Evolutionary conservation across 495 filamentous ascomycete genomes (phyloP).

Genomic region (Thermothielavioides terrestris): DNA sequence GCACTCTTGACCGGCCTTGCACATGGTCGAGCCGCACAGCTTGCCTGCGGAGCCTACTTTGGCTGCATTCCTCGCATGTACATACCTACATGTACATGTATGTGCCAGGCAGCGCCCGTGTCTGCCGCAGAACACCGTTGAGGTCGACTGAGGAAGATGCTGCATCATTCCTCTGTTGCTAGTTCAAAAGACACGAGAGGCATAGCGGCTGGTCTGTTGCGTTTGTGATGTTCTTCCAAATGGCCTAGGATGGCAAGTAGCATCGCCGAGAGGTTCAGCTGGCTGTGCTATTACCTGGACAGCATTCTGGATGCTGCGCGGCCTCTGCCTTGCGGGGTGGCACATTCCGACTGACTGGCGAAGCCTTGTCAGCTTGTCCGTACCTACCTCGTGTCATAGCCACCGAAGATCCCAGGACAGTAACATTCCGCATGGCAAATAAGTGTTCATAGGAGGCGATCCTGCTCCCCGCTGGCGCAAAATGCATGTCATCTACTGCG

Average conservation of each 20-base stretch:
- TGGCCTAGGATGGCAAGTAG: conserved; percentile 7
- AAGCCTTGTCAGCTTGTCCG: neutral
- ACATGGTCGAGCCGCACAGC: conserved; percentile 14
- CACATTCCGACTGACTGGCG: neutral
- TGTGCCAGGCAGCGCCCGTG: neutral
- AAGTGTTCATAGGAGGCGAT: no score
- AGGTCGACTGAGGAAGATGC: no score
- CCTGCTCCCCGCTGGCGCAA: no score
- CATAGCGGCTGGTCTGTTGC: neutral
- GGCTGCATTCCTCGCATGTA: no score
- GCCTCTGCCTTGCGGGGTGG: neutral
- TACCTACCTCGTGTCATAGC: no score
- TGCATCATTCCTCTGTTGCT: conserved; percentile 1
- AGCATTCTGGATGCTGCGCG: neutral
- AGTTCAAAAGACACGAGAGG: conserved; percentile 1
- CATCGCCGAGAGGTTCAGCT: neutral
- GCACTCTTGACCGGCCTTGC: conserved; percentile 12
- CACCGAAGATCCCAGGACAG: no score
- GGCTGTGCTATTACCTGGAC: neutral
- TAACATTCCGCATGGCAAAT: no score
- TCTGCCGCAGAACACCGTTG: no score
- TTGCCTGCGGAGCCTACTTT: no score
- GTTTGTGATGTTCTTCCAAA: neutral
- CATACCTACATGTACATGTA: no score
- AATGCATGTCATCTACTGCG: no score